Conservation (phyloP, 169 alveolate species). For the Cryptosporidium andersoni region DNA sequence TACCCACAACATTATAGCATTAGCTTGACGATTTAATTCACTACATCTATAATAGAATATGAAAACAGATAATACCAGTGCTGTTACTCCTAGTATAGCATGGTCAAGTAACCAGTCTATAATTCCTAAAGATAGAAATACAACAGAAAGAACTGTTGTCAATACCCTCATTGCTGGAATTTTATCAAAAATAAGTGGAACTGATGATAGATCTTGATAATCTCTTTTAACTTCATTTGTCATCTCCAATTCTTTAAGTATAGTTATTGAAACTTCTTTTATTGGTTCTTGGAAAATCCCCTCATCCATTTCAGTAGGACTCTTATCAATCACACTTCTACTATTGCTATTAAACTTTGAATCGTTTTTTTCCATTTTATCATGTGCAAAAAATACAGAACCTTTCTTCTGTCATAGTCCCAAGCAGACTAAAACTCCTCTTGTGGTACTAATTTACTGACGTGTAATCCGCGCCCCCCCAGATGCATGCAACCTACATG, state of each 20-base stretch:
- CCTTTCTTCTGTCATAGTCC: too few relatives aligned
- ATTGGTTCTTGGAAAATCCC: not conserved
- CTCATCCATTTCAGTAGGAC: not conserved
- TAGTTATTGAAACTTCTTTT: not conserved
- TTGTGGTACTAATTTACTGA: too few relatives aligned
- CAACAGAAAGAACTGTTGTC: slow-evolving; percentile 14
- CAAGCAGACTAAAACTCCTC: too few relatives aligned
- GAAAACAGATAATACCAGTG: slow-evolving; percentile 30
- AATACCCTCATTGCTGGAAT: slow-evolving; percentile 11
- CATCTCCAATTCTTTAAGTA: not conserved
- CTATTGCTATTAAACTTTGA: not conserved
- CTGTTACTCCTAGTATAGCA: slow-evolving; percentile 14
- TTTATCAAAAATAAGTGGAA: slow-evolving; percentile 44
- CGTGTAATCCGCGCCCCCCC: too few relatives aligned
- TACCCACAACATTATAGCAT: slow-evolving; percentile 5
- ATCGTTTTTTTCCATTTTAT: too few relatives aligned
- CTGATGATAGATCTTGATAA: not conserved
- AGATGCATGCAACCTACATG: too few relatives aligned
- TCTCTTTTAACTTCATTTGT: not conserved
- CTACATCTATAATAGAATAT: slow-evolving; percentile 38
- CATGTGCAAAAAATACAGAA: too few relatives aligned
- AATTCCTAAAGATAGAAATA: slow-evolving; percentile 43
- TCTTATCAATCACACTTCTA: not conserved
- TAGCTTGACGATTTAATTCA: slow-evolving; percentile 39
- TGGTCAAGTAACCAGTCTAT: slow-evolving; percentile 6